Evolutionary conservation across 2,329 filamentous ascomycete genomes (phyloP), one percentile per base, ranked within the genome.

Genomic region (Stagonosporopsis chrysanthemi): DNA sequence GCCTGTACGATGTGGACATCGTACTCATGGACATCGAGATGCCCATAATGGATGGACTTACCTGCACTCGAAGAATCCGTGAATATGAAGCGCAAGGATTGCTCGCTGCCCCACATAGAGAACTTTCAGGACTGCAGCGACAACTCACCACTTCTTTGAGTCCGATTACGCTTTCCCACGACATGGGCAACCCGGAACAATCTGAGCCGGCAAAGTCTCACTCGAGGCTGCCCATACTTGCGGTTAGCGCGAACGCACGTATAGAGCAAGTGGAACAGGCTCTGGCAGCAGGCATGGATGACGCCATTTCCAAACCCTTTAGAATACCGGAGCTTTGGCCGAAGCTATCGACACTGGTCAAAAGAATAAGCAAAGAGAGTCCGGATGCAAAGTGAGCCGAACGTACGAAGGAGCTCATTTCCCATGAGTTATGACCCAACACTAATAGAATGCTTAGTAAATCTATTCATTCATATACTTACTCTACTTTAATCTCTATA

Each of bases 241-340:
- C 72, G 11, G 71, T 75, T 2, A 76, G 71, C 39, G 72, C 73
- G 1, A 75, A 76, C 60, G 74, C 72, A 6, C 61, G 74, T 23
- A 67, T 63, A 47, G 71, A 75, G 50, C 74, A 75, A 56, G 58
- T 75, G 3, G 54, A 67, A 9, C 57, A 67, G 24, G 71, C 72
- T 12, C 49, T 75, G 11, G 62, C 62, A 0, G 68, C 70, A 2
- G 73, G 71, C 1, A 74, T 75, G 71, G 72, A 73, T 9, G 67
- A 69, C 49, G 64, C 65, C 4, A 72, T 72, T 14, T 61, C 67
- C 1, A 71, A 69, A 40, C 66, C 67, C 1, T 70, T 70, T 23
- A 51, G 67, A 1, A 65, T 68, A 50, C 67, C 66, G 14, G 66
- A 70, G 31, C 33, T 69, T 11, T 68, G 64, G 64, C 60, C 64